Evolutionary conservation across 2,329 filamentous ascomycete genomes (phyloP).

Genomic region (Bipolaris cookei): DNA sequence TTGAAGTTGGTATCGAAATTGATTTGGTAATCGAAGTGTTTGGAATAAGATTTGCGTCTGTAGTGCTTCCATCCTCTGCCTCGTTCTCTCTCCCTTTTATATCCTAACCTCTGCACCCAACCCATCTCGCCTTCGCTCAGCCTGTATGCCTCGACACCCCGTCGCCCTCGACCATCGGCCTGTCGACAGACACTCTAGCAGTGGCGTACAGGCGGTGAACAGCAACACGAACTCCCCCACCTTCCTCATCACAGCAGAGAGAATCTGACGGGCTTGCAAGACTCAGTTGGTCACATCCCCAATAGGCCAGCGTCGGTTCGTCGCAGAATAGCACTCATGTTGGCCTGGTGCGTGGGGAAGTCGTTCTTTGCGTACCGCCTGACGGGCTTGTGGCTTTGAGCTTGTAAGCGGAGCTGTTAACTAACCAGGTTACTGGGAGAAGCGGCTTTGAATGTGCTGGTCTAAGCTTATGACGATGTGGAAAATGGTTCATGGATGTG

Average conservation of each 20-base stretch:
- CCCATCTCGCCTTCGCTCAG: background rate
- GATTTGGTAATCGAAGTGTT: background rate
- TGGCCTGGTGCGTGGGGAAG: background rate
- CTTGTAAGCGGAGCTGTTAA: background rate
- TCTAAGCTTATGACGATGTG: background rate
- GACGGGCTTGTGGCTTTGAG: constrained; percentile 2
- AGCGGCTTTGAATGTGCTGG: background rate
- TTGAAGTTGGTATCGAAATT: background rate
- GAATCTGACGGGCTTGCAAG: constrained; percentile 2
- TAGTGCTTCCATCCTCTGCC: background rate
- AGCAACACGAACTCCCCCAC: constrained; percentile 2
- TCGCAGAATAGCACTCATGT: background rate
- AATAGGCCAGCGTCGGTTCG: background rate
- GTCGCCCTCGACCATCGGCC: too few species aligned
- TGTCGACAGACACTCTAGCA: too few species aligned
- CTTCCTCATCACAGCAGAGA: background rate
- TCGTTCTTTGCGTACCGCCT: background rate
- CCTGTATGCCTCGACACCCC: background rate
- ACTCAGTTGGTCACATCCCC: background rate
- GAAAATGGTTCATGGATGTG: too few species aligned
- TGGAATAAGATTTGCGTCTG: background rate
- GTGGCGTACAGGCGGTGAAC: constrained; percentile 2
- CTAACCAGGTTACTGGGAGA: background rate
- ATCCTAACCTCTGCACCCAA: background rate
- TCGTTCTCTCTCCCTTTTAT: background rate